Percentiles rank a stretch among this genome's conserved stretches.
Conservation (phyloP, 2,329 filamentous ascomycete genomes). For the Scleromitrula shiraiana region DNA sequence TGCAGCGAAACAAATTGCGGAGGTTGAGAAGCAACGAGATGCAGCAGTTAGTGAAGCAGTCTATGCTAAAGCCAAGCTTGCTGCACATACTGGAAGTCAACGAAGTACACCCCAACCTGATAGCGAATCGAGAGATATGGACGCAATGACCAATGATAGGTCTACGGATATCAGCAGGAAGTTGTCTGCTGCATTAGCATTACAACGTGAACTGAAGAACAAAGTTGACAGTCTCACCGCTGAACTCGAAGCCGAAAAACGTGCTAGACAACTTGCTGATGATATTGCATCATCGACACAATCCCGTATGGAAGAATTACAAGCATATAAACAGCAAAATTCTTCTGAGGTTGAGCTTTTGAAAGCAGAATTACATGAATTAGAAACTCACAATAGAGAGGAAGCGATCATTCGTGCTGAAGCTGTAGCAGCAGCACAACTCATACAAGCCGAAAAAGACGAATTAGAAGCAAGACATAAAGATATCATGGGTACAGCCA, state of each 20-base stretch:
- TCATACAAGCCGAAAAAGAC: constrained; percentile 80
- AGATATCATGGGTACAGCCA: constrained; percentile 56
- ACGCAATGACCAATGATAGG: constrained; percentile 51
- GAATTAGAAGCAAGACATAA: constrained; percentile 64
- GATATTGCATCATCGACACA: constrained; percentile 79
- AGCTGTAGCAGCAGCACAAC: constrained; percentile 62
- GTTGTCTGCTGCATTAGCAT: constrained; percentile 70
- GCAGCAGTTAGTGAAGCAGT: constrained; percentile 90
- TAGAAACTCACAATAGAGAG: constrained; percentile 70
- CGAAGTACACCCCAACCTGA: constrained; percentile 52
- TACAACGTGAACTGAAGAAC: constrained; percentile 74
- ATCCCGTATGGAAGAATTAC: constrained; percentile 74
- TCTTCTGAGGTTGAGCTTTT: constrained; percentile 79
- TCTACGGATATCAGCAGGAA: constrained; percentile 71
- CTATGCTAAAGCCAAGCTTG: constrained; percentile 88
- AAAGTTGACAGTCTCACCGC: constrained; percentile 59
- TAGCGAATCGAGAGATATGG: constrained; percentile 49
- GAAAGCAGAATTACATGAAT: constrained; percentile 74
- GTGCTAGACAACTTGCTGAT: constrained; percentile 75
- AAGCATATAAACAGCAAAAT: constrained; percentile 74
- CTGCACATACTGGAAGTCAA: constrained; percentile 67
- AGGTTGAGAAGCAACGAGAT: constrained; percentile 91
- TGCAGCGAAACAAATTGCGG: constrained; percentile 82
- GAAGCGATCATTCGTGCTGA: constrained; percentile 72
- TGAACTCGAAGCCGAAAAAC: constrained; percentile 75